Conservation (phyloP, 2,329 filamentous ascomycete species). For the Tolypocladium endophyticum region DNA sequence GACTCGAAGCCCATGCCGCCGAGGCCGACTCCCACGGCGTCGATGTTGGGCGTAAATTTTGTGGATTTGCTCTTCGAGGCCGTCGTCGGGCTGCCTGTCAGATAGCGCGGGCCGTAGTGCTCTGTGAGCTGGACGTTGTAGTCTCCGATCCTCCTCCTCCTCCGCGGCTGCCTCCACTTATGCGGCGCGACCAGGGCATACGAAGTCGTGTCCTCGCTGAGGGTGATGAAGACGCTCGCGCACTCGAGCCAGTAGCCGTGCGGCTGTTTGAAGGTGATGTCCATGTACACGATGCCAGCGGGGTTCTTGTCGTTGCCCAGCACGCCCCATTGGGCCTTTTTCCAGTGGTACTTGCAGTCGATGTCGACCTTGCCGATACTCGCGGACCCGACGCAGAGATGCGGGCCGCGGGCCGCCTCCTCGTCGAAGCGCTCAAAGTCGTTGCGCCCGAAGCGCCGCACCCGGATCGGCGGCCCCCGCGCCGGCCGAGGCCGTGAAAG, state of each 20-base stretch:
- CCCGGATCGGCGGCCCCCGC: slow-evolving; percentile 2
- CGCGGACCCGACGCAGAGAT: slow-evolving; percentile 6
- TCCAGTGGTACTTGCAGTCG: slow-evolving; percentile 10
- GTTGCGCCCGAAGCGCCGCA: slow-evolving; percentile 8
- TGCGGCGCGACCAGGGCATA: slow-evolving; percentile 1
- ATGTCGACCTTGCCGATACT: slow-evolving; percentile 9
- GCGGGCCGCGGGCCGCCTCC: slow-evolving; percentile 4
- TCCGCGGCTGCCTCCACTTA: background rate
- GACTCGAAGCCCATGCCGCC: slow-evolving; percentile 4
- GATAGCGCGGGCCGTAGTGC: slow-evolving; percentile 1
- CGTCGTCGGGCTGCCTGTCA: background rate
- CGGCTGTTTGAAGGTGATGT: slow-evolving; percentile 9
- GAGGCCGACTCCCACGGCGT: background rate
- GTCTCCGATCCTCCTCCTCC: background rate
- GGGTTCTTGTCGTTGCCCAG: slow-evolving; percentile 4
- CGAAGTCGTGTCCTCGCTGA: slow-evolving; percentile 4
- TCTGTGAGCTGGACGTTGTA: slow-evolving; percentile 2
- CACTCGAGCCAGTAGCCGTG: slow-evolving; percentile 5
- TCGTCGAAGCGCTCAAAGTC: slow-evolving; percentile 10
- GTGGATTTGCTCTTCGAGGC: background rate
- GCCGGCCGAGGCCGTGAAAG: background rate
- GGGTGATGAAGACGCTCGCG: slow-evolving; percentile 8
- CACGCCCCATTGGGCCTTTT: slow-evolving; percentile 8
- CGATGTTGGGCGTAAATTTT: background rate
- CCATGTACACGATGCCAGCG: slow-evolving; percentile 10